phyloP scores from a whole-genome alignment of 2,329 filamentous ascomycete species.

The Sporothrix sp. region DNA sequence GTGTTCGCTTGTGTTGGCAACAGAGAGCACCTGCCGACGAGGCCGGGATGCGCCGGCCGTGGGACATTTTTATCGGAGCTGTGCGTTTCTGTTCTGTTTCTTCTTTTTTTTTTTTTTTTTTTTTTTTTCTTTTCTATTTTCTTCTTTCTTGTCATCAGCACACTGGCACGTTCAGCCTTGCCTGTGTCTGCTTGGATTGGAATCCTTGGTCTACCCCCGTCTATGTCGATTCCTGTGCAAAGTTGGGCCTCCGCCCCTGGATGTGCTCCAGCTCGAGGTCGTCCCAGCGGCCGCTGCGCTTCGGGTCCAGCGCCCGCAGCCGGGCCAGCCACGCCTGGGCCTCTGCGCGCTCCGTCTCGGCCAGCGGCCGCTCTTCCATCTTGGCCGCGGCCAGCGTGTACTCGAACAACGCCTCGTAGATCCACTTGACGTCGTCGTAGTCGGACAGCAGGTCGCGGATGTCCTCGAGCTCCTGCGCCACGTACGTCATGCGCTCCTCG shows the following conservation, averaged over 20 bases:
- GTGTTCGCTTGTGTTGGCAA: too few species aligned
- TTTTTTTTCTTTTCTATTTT: not conserved
- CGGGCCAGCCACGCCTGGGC: conserved; percentile 51
- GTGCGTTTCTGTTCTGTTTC: not conserved
- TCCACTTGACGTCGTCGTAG: conserved; percentile 61
- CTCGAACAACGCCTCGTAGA: conserved; percentile 77
- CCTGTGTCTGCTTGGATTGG: too few species aligned
- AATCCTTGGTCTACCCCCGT: too few species aligned
- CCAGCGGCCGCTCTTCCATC: conserved; percentile 37
- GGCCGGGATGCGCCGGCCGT: too few species aligned
- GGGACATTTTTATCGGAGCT: not conserved
- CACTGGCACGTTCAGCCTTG: too few species aligned
- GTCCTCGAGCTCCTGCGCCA: conserved; percentile 61
- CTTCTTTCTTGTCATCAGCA: too few species aligned
- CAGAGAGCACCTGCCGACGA: too few species aligned
- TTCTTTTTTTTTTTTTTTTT: not conserved
- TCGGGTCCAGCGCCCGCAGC: conserved; percentile 60
- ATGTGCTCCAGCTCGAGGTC: conserved; percentile 47
- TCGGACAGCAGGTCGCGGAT: conserved; percentile 56
- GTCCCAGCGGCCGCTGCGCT: conserved; percentile 65
- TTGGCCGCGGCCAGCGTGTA: conserved; percentile 53
- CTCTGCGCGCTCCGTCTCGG: conserved; percentile 33
- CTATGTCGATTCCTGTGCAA: not conserved
- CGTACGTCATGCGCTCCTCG: conserved; percentile 53
- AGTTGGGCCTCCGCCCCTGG: conserved; percentile 15